Percentiles rank a stretch among this genome's conserved stretches.
phyloP scores from a whole-genome alignment of 805 yeast genomes.

The Wickerhamiella brachini region DNA sequence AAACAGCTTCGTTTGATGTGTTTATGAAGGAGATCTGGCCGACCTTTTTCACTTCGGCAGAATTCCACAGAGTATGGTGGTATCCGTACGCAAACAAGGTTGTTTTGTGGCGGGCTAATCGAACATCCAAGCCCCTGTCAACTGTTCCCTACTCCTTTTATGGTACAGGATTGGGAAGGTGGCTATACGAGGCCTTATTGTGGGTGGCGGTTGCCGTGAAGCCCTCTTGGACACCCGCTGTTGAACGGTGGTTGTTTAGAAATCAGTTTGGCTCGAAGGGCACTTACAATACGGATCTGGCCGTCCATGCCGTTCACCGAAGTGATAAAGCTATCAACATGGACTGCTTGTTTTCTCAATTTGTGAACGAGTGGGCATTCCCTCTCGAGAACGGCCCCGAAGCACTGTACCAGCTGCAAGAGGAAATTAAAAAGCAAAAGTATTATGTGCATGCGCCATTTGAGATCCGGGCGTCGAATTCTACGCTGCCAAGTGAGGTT shows the following conservation, averaged over 20 bases:
- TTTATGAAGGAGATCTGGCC: conserved; percentile 56
- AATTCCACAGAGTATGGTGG: conserved; percentile 94
- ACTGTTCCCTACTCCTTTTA: conserved; percentile 68
- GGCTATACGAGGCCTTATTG: conserved; percentile 63
- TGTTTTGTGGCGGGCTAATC: conserved; percentile 80
- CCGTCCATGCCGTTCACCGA: conserved; percentile 54
- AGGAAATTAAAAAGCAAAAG: conserved; percentile 42
- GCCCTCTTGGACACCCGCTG: conserved; percentile 68
- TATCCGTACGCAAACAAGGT: conserved; percentile 82
- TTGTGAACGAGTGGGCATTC: conserved; percentile 95
- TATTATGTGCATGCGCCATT: conserved; percentile 90
- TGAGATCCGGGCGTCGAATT: conserved; percentile 87
- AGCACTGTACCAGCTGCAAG: conserved; percentile 33
- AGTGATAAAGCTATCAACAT: conserved; percentile 82
- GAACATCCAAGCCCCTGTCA: conserved; percentile 50
- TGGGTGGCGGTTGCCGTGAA: conserved; percentile 63
- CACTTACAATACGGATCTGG: conserved; percentile 37
- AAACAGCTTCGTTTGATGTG: conserved; percentile 65
- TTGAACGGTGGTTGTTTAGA: conserved; percentile 72
- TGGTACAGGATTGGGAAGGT: conserved; percentile 66
- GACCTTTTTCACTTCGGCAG: conserved; percentile 74
- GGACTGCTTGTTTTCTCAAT: conserved; percentile 92
- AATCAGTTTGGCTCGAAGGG: conserved; percentile 73
- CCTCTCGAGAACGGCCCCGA: conserved; percentile 70
- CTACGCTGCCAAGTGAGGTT: conserved; percentile 25